Evolutionary conservation across 2,329 filamentous ascomycete species (phyloP), one percentile per base, ranked within the genome.

Genomic region (Chalara sp.): DNA sequence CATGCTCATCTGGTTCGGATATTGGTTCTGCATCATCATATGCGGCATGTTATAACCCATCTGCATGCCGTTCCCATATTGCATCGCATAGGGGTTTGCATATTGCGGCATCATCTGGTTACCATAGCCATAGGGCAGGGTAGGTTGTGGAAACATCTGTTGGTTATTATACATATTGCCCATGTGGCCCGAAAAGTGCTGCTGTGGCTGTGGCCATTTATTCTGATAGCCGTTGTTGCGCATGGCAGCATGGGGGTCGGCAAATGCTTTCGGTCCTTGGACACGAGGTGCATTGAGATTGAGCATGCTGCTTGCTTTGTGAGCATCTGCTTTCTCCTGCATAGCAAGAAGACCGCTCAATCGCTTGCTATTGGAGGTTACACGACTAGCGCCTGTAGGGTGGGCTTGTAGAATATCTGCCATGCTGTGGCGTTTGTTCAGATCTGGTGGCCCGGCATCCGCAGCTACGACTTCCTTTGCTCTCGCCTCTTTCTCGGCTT

Each of bases 401-500:
- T 81, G 76, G 2, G 74, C 72, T 52, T 76, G 70, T 7, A 86
- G 73, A 6, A 67, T 58, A 47, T 65, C 56, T n/a, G 64, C 64
- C 61, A 66, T 72, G 55, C 71, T 76, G 41, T 67, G 68, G 52
- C 71, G 66, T 46, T 66, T 63, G 44, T 64, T 65, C 2, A 65
- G 31, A 6, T 62, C 59, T 12, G 67, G 54, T 37, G 53, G 48
- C 29, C 53, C 53, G 8, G 48, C 45, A 11, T 49, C 44, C 32
- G 49, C 35, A 39, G 39, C 50, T 21, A 43, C 54, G 7, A 13
- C 44, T 56, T 79, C 78, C 41, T 74, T 70, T 54, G 79, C 77
- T 31, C 80, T 77, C 6, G 83, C 83, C 66, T 87, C 83, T 30
- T 75, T 74, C 61, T 84, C 81, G 6, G 83, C 81, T 64, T 90